Evolutionary conservation across 768 basidiomycete genomes (phyloP).

Genomic region (Trametes coccinea): DNA sequence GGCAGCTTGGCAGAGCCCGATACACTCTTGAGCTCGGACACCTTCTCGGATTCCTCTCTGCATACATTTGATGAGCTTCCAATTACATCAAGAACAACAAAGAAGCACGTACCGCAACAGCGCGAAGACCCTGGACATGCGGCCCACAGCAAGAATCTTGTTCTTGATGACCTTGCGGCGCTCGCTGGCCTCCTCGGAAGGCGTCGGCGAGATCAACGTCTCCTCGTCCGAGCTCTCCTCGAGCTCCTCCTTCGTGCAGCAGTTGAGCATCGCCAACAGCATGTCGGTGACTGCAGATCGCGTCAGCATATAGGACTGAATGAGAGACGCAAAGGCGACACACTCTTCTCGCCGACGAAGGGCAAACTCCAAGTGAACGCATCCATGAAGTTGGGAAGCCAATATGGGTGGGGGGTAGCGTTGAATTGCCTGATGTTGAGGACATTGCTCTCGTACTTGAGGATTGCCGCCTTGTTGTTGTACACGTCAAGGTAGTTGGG

Average conservation of each 20-base stretch:
- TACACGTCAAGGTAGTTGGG: constrained; percentile 99
- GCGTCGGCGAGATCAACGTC: constrained; percentile 36
- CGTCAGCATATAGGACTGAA: background rate
- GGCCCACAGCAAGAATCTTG: constrained; percentile 96
- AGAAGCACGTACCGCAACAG: constrained; percentile 75
- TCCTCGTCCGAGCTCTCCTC: constrained; percentile 67
- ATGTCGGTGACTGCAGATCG: constrained; percentile 85
- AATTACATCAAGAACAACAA: background rate
- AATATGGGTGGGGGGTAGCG: constrained; percentile 91
- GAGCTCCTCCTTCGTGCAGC: constrained; percentile 95
- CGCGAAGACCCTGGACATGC: constrained; percentile 95
- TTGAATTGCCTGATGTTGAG: constrained; percentile 99
- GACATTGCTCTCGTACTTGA: constrained; percentile 99
- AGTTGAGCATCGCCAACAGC: constrained; percentile 96
- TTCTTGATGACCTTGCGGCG: constrained; percentile 93
- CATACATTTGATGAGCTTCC: background rate
- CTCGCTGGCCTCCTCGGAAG: constrained; percentile 55
- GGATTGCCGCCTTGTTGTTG: constrained; percentile 98
- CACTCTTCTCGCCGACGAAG: constrained; percentile 96
- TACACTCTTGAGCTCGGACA: constrained; percentile 94
- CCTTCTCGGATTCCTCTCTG: constrained; percentile 97
- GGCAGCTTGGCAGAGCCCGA: constrained; percentile 77
- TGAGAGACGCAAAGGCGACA: constrained; percentile 27
- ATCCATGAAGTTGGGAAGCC: constrained; percentile 97
- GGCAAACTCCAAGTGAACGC: constrained; percentile 98